Evolutionary conservation across 192 early-diverging fungal genomes (phyloP).

Genomic region (Chytriomyces sp.): DNA sequence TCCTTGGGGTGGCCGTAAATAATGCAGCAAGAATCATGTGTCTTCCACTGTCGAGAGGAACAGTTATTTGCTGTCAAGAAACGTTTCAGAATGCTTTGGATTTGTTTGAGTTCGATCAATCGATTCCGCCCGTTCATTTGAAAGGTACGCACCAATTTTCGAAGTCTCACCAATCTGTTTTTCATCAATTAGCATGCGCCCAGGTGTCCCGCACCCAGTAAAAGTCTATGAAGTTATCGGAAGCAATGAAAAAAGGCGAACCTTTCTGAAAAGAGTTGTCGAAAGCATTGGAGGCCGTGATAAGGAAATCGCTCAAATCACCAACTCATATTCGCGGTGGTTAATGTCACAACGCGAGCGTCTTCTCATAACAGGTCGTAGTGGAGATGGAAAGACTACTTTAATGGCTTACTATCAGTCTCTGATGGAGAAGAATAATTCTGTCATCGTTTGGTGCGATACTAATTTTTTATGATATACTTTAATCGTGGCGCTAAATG

Average conservation of each 20-base stretch:
- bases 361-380: neutral
- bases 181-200: too few species aligned
- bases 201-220: neutral
- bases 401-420: neutral
- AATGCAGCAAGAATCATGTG: constrained; percentile 40
- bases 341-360: neutral
- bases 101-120: neutral
- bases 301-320: neutral
- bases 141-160: too few species aligned
- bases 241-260: neutral
- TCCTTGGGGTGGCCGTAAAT: constrained; percentile 33
- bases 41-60: constrained; percentile 2
- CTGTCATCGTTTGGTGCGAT: neutral
- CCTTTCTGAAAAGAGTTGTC: neutral
- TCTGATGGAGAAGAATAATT: neutral
- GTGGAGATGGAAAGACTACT: neutral
- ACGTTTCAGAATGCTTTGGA: neutral
- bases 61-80: neutral
- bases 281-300: neutral
- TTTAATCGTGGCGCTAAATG: neutral
- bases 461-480: neutral
- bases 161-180: neutral
- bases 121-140: neutral
- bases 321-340: neutral
- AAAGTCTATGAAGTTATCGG: too few species aligned